phyloP scores from a whole-genome alignment of 2,329 filamentous ascomycete genomes.

The Cordyceps pruinosa region DNA sequence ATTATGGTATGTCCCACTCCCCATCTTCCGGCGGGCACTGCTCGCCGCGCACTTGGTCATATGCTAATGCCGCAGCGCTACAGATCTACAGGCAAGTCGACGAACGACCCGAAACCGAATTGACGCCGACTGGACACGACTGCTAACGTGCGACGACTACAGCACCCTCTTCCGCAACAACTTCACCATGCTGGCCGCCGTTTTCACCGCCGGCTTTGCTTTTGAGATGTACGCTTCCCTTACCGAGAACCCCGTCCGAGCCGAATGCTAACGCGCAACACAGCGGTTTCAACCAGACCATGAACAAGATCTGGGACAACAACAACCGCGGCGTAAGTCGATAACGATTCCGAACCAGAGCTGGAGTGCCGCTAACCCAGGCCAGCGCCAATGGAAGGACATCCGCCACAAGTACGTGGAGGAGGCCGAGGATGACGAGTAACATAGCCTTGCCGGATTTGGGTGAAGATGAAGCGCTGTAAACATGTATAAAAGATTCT shows the following conservation, averaged over 20 bases:
- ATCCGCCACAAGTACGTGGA: slow-evolving; percentile 86
- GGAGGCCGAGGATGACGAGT: slow-evolving; percentile 60
- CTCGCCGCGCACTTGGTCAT: not conserved
- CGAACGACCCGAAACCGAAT: slow-evolving; percentile 2
- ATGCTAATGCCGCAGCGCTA: slow-evolving; percentile 27
- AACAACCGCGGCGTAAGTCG: slow-evolving; percentile 83
- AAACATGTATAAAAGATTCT: slow-evolving; percentile 15
- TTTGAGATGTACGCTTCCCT: slow-evolving; percentile 75
- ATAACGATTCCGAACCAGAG: not conserved
- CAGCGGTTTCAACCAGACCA: slow-evolving; percentile 75
- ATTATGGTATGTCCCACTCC: slow-evolving; percentile 49
- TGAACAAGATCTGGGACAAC: slow-evolving; percentile 84
- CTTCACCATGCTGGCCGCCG: slow-evolving; percentile 74
- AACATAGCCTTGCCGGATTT: slow-evolving; percentile 23
- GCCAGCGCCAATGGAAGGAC: slow-evolving; percentile 98
- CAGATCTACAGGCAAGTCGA: slow-evolving; percentile 54
- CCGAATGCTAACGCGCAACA: slow-evolving; percentile 26
- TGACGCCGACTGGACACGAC: slow-evolving; percentile 12
- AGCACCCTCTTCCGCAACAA: slow-evolving; percentile 85
- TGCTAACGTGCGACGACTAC: slow-evolving; percentile 17
- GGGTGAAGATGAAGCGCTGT: slow-evolving; percentile 15
- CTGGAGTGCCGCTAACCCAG: slow-evolving; percentile 21
- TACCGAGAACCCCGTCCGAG: slow-evolving; percentile 15
- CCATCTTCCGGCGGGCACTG: not conserved
- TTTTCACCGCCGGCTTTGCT: slow-evolving; percentile 83